Evolutionary conservation across 2,329 filamentous ascomycete genomes (phyloP), one percentile per base, ranked within the genome.

Genomic region (Dothiorella sarmentorum): DNA sequence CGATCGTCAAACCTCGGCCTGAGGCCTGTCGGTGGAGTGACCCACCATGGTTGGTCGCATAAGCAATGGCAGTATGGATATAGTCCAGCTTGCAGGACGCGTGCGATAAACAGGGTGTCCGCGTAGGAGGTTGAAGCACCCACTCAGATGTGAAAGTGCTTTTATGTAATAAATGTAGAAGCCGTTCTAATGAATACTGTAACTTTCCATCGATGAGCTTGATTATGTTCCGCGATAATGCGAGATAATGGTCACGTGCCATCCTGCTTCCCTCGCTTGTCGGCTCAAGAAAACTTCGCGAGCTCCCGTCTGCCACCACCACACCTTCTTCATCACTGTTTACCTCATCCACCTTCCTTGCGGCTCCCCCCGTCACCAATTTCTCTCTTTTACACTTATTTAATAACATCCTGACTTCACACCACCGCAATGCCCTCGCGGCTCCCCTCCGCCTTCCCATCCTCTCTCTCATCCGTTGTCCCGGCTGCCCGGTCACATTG

Each of bases 391-490:
- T 43, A 17, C 29, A n/a, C n/a, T n/a, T 56, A 56, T 45, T 60
- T 66, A 63, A 66, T 29, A 10, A 7, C 26, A 42, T 26, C 18
- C 9, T 44, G 33, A 26, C 17, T 22, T 22, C 2, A 9, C 17
- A 13, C 17, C 33, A 59, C 38, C 38, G 29, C 26, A 6, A 73
- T 74, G 70, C 68, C 69, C 63, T 70, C 70, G 40, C 68, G 71
- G 63, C 52, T 53, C 7, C 43, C 59, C 27, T 26, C 18, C 17
- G 15, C 45, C 26, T 26, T 56, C 33, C 60, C 67, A 47, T 64
- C 69, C 40, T 67, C 64, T 31, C 57, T 71, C 56, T 62, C 68
- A n/a, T 31, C 56, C 51, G 9, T 58, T 35, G 17, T 57, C 3
- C 42, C 55, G 55, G 13, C 40, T 7, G 10, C 31, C 40, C 66